Conservation (phyloP, 345 rosid species). For the Salix purpurea region DNA sequence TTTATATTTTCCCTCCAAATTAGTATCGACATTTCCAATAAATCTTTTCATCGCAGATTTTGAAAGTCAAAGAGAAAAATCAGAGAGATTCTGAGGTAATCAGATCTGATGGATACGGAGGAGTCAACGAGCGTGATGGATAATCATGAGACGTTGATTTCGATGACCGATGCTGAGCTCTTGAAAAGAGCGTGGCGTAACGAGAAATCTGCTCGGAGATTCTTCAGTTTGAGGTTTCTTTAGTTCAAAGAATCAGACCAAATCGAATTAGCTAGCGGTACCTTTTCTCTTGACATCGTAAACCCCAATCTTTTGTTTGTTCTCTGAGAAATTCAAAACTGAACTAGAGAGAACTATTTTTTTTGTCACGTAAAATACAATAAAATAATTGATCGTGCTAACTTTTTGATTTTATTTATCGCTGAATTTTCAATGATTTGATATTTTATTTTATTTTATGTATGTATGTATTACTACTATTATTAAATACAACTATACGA, state of each 20-base stretch:
- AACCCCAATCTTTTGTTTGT: neutral
- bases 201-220: conserved; percentile 89
- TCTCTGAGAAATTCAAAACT: neutral
- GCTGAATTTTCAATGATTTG: neutral
- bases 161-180: conserved; percentile 64
- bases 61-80: neutral
- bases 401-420: neutral
- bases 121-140: conserved; percentile 21
- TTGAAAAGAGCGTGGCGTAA: conserved; percentile 77
- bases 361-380: neutral
- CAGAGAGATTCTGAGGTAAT: neutral
- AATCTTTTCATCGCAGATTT: neutral
- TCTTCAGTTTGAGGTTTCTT: conserved; percentile 51
- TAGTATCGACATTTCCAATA: neutral
- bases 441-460: neutral
- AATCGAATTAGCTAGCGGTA: conserved; percentile 60
- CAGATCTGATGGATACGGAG: conserved; percentile 24
- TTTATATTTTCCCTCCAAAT: conserved; percentile 2
- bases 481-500: neutral
- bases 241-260: conserved; percentile 56
- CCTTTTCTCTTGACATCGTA: neutral
- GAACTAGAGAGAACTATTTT: neutral
- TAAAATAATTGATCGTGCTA: too few species aligned
- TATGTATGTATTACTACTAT: neutral
- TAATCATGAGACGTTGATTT: conserved; percentile 54